Evolutionary conservation across 1,284 basidiomycete genomes (phyloP).

Genomic region (Polyporus tsugae): DNA sequence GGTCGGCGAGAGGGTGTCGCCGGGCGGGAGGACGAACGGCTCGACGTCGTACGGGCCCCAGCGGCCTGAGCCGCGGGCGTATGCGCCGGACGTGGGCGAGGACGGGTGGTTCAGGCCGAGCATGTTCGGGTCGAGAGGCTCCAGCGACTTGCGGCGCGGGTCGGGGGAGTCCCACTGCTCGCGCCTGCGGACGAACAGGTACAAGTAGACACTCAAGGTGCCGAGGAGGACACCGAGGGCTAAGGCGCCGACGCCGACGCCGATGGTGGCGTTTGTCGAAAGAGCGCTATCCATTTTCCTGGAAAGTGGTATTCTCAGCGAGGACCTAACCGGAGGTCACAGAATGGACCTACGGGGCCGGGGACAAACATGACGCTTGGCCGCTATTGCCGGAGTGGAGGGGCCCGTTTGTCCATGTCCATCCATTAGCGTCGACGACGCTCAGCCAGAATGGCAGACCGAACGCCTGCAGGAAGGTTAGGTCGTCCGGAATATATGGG

Average conservation of each 20-base stretch:
- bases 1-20: conserved; percentile 2
- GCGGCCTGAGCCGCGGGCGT: conserved; percentile 2
- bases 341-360: conserved; percentile 2
- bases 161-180: conserved; percentile 16
- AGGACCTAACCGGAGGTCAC: too few species aligned
- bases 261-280: conserved; percentile 44
- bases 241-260: conserved; percentile 54
- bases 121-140: conserved; percentile 18
- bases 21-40: conserved; percentile 11
- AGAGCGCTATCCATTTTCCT: conserved; percentile 12
- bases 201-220: conserved; percentile 33
- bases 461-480: conserved; percentile 47
- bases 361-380: conserved; percentile 44
- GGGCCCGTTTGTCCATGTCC: conserved; percentile 63
- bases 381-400: conserved; percentile 55
- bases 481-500: not conserved
- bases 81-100: conserved; percentile 16
- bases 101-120: conserved; percentile 15
- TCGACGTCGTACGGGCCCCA: conserved; percentile 22
- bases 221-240: conserved; percentile 52
- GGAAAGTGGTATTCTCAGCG: not conserved
- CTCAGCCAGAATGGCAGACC: conserved; percentile 64
- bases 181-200: conserved; percentile 42
- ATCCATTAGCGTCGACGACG: conserved; percentile 58
- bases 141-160: conserved; percentile 26